A percentile compares a stretch with the other conserved stretches of the same genome.
These are phyloP conservation scores for Tolypocladium tropicale DNA, from an alignment of 2,329 filamentous ascomycete genomes.

Conservation along the genomic window DNA sequence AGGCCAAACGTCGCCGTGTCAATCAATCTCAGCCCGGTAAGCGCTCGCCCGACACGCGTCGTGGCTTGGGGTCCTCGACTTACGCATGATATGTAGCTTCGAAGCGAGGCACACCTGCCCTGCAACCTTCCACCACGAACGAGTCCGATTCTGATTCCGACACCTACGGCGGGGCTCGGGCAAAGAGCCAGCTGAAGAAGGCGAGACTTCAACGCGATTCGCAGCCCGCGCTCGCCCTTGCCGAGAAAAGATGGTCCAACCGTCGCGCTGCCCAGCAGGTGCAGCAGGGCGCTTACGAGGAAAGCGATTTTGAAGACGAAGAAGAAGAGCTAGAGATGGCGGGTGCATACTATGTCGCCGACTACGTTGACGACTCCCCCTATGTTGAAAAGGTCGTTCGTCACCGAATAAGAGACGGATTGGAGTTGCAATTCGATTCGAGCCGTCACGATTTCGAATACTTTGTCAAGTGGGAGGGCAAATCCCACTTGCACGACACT, in stretches of 20 bases:
- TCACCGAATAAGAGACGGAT: constrained; percentile 65
- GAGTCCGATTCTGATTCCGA: constrained; percentile 64
- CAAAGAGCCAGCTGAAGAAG: constrained; percentile 61
- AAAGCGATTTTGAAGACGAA: constrained; percentile 55
- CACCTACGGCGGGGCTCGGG: constrained; percentile 68
- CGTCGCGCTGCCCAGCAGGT: constrained; percentile 72
- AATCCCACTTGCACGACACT: constrained; percentile 89
- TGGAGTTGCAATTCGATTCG: constrained; percentile 46
- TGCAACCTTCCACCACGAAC: constrained; percentile 42
- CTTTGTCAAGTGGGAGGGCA: constrained; percentile 92
- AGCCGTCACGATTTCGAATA: constrained; percentile 74
- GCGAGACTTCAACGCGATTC: constrained; percentile 64
- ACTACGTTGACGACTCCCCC: constrained; percentile 66
- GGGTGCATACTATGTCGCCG: constrained; percentile 58
- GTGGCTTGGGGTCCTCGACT: background rate
- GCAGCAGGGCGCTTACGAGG: constrained; percentile 51
- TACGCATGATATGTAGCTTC: constrained; percentile 33
- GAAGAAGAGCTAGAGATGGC: constrained; percentile 46
- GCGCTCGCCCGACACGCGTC: constrained; percentile 12
- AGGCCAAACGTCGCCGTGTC: constrained; percentile 58
- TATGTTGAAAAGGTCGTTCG: constrained; percentile 88
- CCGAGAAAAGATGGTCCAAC: constrained; percentile 86
- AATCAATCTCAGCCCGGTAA: constrained; percentile 55
- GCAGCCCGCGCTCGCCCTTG: constrained; percentile 54
- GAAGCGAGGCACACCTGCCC: constrained; percentile 46